phyloP scores from a whole-genome alignment of 2,329 filamentous ascomycete genomes.

The Dendryphion nanum region DNA sequence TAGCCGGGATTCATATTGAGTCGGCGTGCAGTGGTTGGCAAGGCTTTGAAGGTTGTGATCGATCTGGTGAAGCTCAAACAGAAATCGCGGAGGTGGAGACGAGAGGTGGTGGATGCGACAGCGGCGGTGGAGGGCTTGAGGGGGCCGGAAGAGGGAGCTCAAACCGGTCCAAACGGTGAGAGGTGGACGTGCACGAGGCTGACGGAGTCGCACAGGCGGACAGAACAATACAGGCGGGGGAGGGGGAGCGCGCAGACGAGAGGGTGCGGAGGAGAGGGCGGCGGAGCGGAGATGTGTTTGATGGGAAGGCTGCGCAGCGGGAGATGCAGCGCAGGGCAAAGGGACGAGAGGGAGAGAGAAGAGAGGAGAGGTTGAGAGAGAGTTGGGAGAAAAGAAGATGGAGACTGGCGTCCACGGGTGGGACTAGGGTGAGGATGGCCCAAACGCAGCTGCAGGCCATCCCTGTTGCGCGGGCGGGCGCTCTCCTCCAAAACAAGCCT shows the following conservation, averaged over 20 bases:
- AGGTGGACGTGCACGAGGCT: conserved; percentile 20
- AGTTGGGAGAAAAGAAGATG: background rate
- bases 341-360: conserved; percentile 8
- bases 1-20: conserved; percentile 64
- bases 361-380: background rate
- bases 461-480: background rate
- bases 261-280: conserved; percentile 17
- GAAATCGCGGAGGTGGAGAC: no score
- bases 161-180: no score
- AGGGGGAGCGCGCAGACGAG: conserved; percentile 5
- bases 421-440: background rate
- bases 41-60: conserved; percentile 38
- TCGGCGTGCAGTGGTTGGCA: conserved; percentile 28
- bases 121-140: conserved; percentile 3
- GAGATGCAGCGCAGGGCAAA: no score
- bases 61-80: no score
- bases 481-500: no score
- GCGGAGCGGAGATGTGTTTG: conserved; percentile 21
- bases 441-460: background rate
- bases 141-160: conserved; percentile 3
- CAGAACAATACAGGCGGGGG: no score
- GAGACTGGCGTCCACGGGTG: background rate
- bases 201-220: conserved; percentile 18
- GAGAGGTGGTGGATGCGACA: conserved; percentile 4
- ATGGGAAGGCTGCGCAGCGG: conserved; percentile 7